Percentiles rank a stretch among this genome's conserved stretches.
These are phyloP conservation scores for Fusarium heterosporum DNA, from an alignment of 2,329 filamentous ascomycete genomes.

Conservation along the genomic window DNA sequence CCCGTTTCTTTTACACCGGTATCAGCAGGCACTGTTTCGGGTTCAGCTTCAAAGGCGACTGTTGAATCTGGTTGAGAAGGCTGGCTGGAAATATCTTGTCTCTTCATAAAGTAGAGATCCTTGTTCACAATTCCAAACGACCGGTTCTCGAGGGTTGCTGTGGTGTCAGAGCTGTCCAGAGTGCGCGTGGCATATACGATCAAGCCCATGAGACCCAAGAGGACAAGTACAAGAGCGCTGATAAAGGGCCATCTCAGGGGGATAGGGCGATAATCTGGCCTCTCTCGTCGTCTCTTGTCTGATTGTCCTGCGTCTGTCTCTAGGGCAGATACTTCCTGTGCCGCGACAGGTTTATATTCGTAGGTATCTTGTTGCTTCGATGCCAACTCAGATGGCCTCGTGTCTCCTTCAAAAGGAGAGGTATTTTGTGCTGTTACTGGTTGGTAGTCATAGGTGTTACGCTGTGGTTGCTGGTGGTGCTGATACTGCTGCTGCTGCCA, in stretches of 20 bases:
- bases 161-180: slow-evolving; percentile 21
- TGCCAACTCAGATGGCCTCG: neutral
- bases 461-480: neutral
- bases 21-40: neutral
- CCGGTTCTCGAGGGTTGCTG: slow-evolving; percentile 23
- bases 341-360: slow-evolving; percentile 30
- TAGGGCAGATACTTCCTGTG: slow-evolving; percentile 11
- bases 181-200: slow-evolving; percentile 24
- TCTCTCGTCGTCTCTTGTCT: slow-evolving; percentile 16
- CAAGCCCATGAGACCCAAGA: slow-evolving; percentile 22
- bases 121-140: neutral
- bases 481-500: slow-evolving; percentile 11
- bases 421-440: slow-evolving; percentile 19
- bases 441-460: slow-evolving; percentile 23
- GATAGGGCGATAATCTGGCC: slow-evolving; percentile 37
- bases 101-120: slow-evolving; percentile 14
- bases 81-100: slow-evolving; percentile 18
- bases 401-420: slow-evolving; percentile 14
- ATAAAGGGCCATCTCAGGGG: slow-evolving; percentile 37
- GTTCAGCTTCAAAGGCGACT: neutral
- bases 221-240: slow-evolving; percentile 14
- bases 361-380: slow-evolving; percentile 8
- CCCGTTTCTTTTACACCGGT: neutral
- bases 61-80: slow-evolving; percentile 2
- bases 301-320: slow-evolving; percentile 10